Base-by-base conservation (phyloP, 129 eudicot genomes). In the Mikania micrantha region DNA sequence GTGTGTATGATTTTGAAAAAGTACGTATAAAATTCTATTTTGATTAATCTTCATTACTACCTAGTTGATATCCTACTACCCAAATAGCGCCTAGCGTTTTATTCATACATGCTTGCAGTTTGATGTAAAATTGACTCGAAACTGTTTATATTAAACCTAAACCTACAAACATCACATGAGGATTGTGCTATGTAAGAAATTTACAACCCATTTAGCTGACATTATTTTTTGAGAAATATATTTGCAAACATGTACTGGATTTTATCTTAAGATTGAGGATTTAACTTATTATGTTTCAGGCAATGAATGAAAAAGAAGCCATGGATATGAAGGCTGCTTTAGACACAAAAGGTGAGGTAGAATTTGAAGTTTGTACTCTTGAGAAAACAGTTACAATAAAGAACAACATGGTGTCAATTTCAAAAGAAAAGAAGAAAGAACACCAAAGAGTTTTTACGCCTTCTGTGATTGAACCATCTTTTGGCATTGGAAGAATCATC, bases 401-500 rank as follows among this genome's bases (percentile, higher is more conserved):
- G 77, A 79, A 74, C 24, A 84, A 67, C 72, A 87, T 87, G 95
- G 75, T 87, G 0, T 72, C 83, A 6, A 84, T 87, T 32, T 87
- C 95, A 63, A 87, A 84, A 67, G 96, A 85, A 64, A 85, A 7
- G 12, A 88, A 81, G 73, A 88, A 81, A 39, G 96, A 88, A 50
- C 93, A 85, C 58, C 96, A 88, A 60, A 81, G 96, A 52, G 85
- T 79, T 47, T 88, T 88, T 41, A 85, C 96, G 0, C 96, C 96
- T 4, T 88, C 96, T 20, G 96, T 88, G 48, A 85, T 88, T 36
- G 96, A 88, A 47, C 96, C 96, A 5, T 88, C 96, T 2, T 88
- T 88, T 76, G 96, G 96, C n/a, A 85, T 88, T 56, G 96, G 96
- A 19, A 74, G 96, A 34, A 88, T 88, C 21, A 88, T 88, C 9